Conservation (phyloP, 2,329 filamentous ascomycete species). For the Calonectria multiphialidica region DNA sequence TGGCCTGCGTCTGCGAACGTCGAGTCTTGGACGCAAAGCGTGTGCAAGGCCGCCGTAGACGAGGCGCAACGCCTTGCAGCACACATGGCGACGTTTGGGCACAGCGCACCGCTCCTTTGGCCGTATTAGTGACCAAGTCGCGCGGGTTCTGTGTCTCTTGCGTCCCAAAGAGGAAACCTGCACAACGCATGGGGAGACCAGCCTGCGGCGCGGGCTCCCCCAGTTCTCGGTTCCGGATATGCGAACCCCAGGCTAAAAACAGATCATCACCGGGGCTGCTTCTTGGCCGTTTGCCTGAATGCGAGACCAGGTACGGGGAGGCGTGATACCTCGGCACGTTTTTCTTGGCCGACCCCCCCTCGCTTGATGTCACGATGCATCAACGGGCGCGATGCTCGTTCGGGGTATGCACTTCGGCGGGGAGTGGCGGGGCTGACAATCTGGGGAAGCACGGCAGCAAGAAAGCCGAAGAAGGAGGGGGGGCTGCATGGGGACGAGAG, state of each 20-base stretch:
- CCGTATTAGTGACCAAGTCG: not conserved
- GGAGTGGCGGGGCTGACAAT: slow-evolving; percentile 8
- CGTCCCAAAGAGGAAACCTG: not conserved
- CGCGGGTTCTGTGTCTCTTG: not conserved
- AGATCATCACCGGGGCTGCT: too few relatives aligned
- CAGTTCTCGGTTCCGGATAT: not conserved
- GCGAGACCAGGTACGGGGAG: not conserved
- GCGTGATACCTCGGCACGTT: slow-evolving; percentile 12
- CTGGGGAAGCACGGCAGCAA: slow-evolving; percentile 28
- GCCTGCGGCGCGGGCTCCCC: not conserved
- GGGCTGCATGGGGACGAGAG: not conserved
- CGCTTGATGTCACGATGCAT: not conserved
- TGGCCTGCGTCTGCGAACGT: not conserved
- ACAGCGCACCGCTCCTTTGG: not conserved
- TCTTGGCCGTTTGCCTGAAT: not conserved
- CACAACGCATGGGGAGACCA: not conserved
- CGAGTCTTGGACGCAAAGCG: not conserved
- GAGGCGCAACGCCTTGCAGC: not conserved
- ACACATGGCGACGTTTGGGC: not conserved
- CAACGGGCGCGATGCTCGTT: not conserved
- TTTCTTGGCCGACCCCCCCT: not conserved
- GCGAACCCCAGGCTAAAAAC: not conserved
- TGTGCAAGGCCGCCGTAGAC: not conserved
- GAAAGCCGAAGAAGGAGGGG: not conserved
- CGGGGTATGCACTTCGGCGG: slow-evolving; percentile 19